Evolutionary conservation across 2,329 filamentous ascomycete genomes (phyloP).

Genomic region (Claviceps maximensis): DNA sequence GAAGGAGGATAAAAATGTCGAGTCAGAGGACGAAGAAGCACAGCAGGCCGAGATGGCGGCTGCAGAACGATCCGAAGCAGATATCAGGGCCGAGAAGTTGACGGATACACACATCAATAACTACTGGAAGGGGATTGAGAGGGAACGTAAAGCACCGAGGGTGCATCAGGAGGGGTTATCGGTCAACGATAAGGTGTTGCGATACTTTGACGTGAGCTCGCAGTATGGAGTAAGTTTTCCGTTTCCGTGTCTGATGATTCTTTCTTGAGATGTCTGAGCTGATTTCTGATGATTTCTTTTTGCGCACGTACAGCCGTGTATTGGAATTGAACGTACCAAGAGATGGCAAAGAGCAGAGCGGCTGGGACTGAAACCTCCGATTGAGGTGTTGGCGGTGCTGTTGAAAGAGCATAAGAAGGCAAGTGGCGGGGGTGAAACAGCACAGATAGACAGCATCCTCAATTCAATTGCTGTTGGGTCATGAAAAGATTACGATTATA

Average conservation of each 20-base stretch:
- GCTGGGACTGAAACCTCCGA: conserved; percentile 73
- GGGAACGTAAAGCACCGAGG: conserved; percentile 49
- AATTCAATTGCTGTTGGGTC: conserved; percentile 33
- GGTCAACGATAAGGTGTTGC: conserved; percentile 69
- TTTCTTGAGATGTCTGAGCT: conserved; percentile 5
- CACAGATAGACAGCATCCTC: conserved; percentile 60
- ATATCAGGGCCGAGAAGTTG: conserved; percentile 49
- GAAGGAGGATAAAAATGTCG: conserved; percentile 11
- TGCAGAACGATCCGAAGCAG: conserved; percentile 33
- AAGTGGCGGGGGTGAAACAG: conserved; percentile 43
- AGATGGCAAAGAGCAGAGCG: conserved; percentile 79
- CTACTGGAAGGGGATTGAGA: conserved; percentile 69
- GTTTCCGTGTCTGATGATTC: background rate
- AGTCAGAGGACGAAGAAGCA: conserved; percentile 13
- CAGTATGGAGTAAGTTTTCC: conserved; percentile 69
- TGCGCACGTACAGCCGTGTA: conserved; percentile 54
- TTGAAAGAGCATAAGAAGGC: conserved; percentile 53
- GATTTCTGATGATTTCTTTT: background rate
- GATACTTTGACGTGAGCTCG: conserved; percentile 83
- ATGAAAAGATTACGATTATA: conserved; percentile 8
- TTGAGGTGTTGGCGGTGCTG: conserved; percentile 80
- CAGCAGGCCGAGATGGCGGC: conserved; percentile 16
- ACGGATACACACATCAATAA: conserved; percentile 54
- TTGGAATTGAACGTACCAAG: conserved; percentile 67
- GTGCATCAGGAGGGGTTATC: conserved; percentile 67